Evolutionary conservation across 2,329 filamentous ascomycete species (phyloP).

Genomic region (Calonectria multiphialidica): DNA sequence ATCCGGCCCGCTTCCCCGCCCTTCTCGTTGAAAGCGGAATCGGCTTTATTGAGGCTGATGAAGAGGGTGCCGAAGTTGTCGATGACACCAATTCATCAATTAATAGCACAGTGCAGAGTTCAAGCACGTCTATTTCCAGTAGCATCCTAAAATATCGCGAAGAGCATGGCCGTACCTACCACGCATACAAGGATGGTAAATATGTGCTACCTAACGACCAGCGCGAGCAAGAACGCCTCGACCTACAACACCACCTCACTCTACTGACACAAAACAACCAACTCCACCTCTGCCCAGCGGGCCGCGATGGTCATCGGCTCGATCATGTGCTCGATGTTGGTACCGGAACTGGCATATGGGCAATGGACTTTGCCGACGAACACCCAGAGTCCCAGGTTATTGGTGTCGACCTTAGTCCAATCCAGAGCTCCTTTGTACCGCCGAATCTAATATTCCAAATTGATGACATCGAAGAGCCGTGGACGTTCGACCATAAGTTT

Average conservation of each 20-base stretch:
- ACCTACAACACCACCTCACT: constrained; percentile 37
- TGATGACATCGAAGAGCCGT: constrained; percentile 41
- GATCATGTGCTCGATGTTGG: constrained; percentile 40
- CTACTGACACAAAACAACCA: constrained; percentile 40
- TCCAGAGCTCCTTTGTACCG: constrained; percentile 35
- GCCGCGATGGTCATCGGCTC: neutral
- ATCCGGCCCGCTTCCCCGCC: neutral
- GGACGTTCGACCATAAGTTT: constrained; percentile 37
- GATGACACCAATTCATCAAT: neutral
- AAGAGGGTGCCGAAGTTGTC: neutral
- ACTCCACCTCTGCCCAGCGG: constrained; percentile 33
- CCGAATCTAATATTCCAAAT: constrained; percentile 40
- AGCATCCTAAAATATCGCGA: constrained; percentile 36
- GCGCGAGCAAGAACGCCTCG: constrained; percentile 30
- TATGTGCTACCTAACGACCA: constrained; percentile 26
- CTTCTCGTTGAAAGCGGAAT: neutral
- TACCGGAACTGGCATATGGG: constrained; percentile 44
- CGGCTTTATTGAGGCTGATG: neutral
- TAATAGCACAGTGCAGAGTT: neutral
- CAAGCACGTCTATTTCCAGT: constrained; percentile 32
- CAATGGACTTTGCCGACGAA: constrained; percentile 40
- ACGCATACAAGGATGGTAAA: constrained; percentile 40
- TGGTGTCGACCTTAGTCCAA: constrained; percentile 36
- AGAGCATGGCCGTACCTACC: constrained; percentile 44
- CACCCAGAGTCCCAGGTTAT: constrained; percentile 27